These are phyloP conservation scores for Periconia digitata DNA, from an alignment of 2,329 filamentous ascomycete genomes.

Conservation along the genomic window DNA sequence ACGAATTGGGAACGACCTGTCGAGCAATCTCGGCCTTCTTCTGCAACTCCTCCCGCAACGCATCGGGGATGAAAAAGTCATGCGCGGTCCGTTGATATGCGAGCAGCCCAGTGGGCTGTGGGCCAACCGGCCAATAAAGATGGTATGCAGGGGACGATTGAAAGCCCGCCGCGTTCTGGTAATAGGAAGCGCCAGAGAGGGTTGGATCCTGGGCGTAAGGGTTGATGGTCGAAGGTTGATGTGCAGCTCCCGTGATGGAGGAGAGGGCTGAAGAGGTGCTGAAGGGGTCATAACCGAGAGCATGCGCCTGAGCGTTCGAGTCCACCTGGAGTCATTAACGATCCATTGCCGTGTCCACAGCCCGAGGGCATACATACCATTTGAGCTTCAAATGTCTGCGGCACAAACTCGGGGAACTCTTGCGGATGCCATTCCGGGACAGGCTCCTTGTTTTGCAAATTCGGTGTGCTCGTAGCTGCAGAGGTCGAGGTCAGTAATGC, in stretches of 20 bases:
- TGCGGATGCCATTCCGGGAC: slow-evolving; percentile 52
- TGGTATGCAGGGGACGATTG: slow-evolving; percentile 68
- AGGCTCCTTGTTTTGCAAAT: slow-evolving; percentile 49
- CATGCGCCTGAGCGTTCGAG: slow-evolving; percentile 28
- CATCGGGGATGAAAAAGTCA: slow-evolving; percentile 89
- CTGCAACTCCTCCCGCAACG: slow-evolving; percentile 83
- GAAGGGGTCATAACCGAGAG: slow-evolving; percentile 50
- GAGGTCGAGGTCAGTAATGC: slow-evolving; percentile 10
- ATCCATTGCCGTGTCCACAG: neutral
- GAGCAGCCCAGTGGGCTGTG: slow-evolving; percentile 77
- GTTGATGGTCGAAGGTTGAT: slow-evolving; percentile 49
- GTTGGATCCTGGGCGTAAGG: slow-evolving; percentile 77
- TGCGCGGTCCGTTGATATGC: slow-evolving; percentile 85
- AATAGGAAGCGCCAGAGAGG: slow-evolving; percentile 67
- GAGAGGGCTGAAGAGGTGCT: slow-evolving; percentile 38
- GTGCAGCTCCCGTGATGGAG: slow-evolving; percentile 35
- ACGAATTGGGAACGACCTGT: slow-evolving; percentile 79
- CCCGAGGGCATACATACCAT: slow-evolving; percentile 46
- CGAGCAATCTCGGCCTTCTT: slow-evolving; percentile 83
- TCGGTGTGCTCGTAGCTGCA: slow-evolving; percentile 47
- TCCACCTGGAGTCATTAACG: slow-evolving; percentile 30
- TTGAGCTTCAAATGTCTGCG: slow-evolving; percentile 56
- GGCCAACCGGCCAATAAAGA: slow-evolving; percentile 83
- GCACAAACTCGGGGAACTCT: slow-evolving; percentile 57
- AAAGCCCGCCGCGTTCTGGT: slow-evolving; percentile 59